Evolutionary conservation across 1,284 basidiomycete species (phyloP).

Genomic region (Acaromyces ingoldii): DNA sequence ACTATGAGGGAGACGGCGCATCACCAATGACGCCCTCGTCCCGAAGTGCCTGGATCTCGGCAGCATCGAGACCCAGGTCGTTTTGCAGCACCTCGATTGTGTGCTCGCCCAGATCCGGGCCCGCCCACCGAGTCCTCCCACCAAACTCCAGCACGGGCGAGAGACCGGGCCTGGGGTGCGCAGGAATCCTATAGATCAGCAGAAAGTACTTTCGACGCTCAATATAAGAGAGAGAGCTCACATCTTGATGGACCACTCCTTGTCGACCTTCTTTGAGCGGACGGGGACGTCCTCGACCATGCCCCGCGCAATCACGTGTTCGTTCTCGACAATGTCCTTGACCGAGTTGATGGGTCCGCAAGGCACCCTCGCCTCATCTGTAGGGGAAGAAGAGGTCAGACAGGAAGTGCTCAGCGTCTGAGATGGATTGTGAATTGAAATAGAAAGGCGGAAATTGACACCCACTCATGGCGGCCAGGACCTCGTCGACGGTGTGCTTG

Average conservation of each 20-base stretch:
- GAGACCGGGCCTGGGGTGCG: no score
- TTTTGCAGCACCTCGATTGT: not conserved
- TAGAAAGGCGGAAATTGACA: no score
- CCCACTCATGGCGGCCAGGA: not conserved
- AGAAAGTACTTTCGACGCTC: no score
- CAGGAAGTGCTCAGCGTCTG: no score
- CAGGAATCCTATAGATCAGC: no score
- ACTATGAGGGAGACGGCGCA: not conserved
- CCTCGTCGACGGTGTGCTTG: slow-evolving; percentile 4
- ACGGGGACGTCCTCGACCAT: slow-evolving; percentile 2
- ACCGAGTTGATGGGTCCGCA: not conserved
- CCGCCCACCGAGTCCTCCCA: slow-evolving; percentile 1
- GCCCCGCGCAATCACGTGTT: slow-evolving; percentile 1
- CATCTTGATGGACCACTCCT: not conserved
- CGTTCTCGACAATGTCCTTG: not conserved
- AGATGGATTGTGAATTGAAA: no score
- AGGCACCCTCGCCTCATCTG: slow-evolving; percentile 7
- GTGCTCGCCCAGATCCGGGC: slow-evolving; percentile 2
- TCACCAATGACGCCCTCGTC: not conserved
- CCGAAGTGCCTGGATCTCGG: not conserved
- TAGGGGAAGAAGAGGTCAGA: no score
- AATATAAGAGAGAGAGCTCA: no score
- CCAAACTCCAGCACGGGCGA: slow-evolving; percentile 2
- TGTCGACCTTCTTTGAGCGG: not conserved
- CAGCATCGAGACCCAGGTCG: not conserved